Evolutionary conservation across 345 rosid genomes (phyloP).

Genomic region (Populus alba): DNA sequence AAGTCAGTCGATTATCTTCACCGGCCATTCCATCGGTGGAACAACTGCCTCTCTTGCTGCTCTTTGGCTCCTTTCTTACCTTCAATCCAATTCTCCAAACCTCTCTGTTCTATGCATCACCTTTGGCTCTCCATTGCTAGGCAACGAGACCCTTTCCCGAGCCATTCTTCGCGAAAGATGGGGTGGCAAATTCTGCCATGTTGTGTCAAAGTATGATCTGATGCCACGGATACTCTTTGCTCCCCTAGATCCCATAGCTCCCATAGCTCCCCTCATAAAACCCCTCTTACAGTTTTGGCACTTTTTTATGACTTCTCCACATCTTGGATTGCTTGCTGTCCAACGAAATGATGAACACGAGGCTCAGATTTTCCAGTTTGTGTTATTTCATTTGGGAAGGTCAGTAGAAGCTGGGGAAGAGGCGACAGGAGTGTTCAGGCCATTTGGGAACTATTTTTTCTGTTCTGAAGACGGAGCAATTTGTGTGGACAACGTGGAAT

Average conservation of each 20-base stretch:
- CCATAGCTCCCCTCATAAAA: slow-evolving; percentile 23
- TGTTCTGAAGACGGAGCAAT: slow-evolving; percentile 74
- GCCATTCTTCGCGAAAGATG: slow-evolving; percentile 56
- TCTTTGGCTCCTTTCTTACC: slow-evolving; percentile 68
- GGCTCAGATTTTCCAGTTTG: slow-evolving; percentile 19
- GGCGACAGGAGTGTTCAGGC: slow-evolving; percentile 38
- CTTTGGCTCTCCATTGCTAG: slow-evolving; percentile 76
- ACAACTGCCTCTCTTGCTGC: slow-evolving; percentile 66
- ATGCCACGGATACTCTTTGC: slow-evolving; percentile 53
- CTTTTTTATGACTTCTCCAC: slow-evolving; percentile 25
- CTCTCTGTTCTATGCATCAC: slow-evolving; percentile 61
- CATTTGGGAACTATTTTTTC: slow-evolving; percentile 69
- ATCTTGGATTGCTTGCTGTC: slow-evolving; percentile 1
- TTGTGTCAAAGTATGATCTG: slow-evolving; percentile 53
- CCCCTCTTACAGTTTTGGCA: slow-evolving; percentile 33
- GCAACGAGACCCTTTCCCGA: slow-evolving; percentile 57
- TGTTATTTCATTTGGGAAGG: slow-evolving; percentile 18
- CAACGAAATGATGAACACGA: slow-evolving; percentile 18
- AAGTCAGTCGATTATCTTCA: slow-evolving; percentile 51
- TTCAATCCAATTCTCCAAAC: slow-evolving; percentile 21
- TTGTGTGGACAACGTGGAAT: slow-evolving; percentile 57
- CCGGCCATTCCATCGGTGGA: slow-evolving; percentile 89
- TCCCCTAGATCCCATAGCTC: slow-evolving; percentile 21
- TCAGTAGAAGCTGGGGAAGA: slow-evolving; percentile 3
- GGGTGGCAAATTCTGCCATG: slow-evolving; percentile 68